Evolutionary conservation across 441 rosid genomes (phyloP).

Genomic region (Omphalea diandra): DNA sequence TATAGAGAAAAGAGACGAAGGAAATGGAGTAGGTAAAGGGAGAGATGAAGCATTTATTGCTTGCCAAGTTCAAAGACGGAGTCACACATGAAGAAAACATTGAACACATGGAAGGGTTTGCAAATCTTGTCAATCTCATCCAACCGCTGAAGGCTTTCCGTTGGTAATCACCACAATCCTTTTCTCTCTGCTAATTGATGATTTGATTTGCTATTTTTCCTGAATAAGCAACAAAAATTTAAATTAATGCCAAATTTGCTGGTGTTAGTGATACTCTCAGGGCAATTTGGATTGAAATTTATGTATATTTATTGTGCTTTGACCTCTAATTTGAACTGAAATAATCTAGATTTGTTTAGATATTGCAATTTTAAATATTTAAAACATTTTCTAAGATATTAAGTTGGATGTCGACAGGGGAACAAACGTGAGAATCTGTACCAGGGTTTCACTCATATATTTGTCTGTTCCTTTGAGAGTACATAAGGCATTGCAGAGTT

Average conservation of each 20-base stretch:
- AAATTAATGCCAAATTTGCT: too few species aligned
- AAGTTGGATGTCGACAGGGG: constrained; percentile 41
- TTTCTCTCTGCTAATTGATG: too few species aligned
- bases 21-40: constrained; percentile 57
- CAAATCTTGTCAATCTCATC: constrained; percentile 59
- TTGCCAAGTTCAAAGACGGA: constrained; percentile 59
- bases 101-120: constrained; percentile 50
- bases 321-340: too few species aligned
- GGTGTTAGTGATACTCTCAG: too few species aligned
- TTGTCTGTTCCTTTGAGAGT: constrained; percentile 58
- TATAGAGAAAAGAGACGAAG: too few species aligned
- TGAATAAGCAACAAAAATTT: too few species aligned
- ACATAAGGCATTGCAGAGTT: constrained; percentile 53
- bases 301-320: too few species aligned
- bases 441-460: constrained; percentile 63
- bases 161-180: too few species aligned
- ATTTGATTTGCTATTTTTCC: too few species aligned
- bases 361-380: not conserved
- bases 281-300: too few species aligned
- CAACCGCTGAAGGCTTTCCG: constrained; percentile 67
- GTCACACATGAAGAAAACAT: constrained; percentile 31
- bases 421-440: constrained; percentile 57
- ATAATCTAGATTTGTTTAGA: too few species aligned
- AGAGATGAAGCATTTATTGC: constrained; percentile 54
- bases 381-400: not conserved